Conservation (phyloP, 805 yeast species). For the Wickerhamomyces hampshirensis region DNA sequence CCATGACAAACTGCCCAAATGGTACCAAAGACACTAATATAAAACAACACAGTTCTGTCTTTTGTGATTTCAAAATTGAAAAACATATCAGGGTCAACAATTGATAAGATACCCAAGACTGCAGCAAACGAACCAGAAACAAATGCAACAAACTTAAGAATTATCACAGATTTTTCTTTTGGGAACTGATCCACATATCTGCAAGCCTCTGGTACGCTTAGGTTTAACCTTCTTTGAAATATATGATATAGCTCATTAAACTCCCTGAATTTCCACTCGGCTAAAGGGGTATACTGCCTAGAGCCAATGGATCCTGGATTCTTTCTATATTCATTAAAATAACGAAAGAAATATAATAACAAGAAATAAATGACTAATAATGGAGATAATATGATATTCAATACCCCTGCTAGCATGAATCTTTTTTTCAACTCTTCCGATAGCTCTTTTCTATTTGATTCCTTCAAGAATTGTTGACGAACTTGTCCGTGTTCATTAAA, state of each 20-base stretch:
- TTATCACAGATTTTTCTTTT: constrained; percentile 56
- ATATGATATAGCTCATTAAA: constrained; percentile 90
- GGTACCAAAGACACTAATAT: constrained; percentile 84
- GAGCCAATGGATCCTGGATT: constrained; percentile 81
- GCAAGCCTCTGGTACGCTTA: constrained; percentile 76
- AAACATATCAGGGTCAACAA: constrained; percentile 86
- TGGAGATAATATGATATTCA: constrained; percentile 81
- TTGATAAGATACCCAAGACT: constrained; percentile 68
- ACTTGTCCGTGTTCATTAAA: constrained; percentile 84
- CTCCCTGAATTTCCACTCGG: constrained; percentile 93
- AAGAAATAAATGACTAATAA: constrained; percentile 80
- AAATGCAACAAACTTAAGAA: constrained; percentile 61
- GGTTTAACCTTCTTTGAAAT: constrained; percentile 70
- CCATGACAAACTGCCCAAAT: constrained; percentile 79
- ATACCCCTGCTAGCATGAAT: constrained; percentile 80
- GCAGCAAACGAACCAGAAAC: constrained; percentile 88
- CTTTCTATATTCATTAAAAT: constrained; percentile 87
- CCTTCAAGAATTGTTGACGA: constrained; percentile 64
- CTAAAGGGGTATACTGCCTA: constrained; percentile 88
- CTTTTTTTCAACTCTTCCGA: constrained; percentile 70
- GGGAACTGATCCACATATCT: constrained; percentile 91
- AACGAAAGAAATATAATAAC: constrained; percentile 78
- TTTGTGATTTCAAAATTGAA: constrained; percentile 83
- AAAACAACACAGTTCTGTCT: constrained; percentile 79
- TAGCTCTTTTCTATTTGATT: constrained; percentile 59